Evolutionary conservation across 768 basidiomycete genomes (phyloP).

Genomic region (Xerocomellus amylosporus): DNA sequence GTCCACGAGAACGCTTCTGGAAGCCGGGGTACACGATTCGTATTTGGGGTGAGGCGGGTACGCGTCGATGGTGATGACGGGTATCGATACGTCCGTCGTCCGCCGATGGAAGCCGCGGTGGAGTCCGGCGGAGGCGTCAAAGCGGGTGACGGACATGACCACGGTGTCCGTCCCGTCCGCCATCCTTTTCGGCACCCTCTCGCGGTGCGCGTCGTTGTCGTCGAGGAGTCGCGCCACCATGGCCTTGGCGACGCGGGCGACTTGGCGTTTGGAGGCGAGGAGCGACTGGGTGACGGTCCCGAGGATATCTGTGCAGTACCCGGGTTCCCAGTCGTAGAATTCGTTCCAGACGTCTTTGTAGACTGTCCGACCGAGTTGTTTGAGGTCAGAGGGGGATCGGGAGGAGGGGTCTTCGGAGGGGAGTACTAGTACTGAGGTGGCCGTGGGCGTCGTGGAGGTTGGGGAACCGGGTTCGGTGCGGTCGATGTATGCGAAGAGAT

Average conservation of each 20-base stretch:
- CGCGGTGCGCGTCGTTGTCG: background rate
- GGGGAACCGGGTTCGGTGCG: conserved; percentile 24
- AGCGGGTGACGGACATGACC: conserved; percentile 10
- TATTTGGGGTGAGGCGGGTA: conserved; percentile 35
- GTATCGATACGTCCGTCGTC: conserved; percentile 7
- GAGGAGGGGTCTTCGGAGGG: background rate
- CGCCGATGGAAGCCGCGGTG: background rate
- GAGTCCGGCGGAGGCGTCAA: background rate
- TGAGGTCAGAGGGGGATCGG: conserved; percentile 10
- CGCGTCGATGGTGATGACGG: conserved; percentile 15
- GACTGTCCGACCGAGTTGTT: conserved; percentile 25
- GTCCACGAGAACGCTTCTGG: conserved; percentile 29
- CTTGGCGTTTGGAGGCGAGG: conserved; percentile 6
- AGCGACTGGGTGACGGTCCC: conserved; percentile 9
- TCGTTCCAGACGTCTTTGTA: conserved; percentile 42
- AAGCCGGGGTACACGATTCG: conserved; percentile 46
- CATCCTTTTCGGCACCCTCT: background rate
- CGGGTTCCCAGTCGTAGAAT: conserved; percentile 47
- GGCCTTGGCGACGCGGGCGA: conserved; percentile 13
- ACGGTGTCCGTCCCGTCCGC: background rate
- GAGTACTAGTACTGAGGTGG: background rate
- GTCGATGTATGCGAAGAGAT: conserved; percentile 19
- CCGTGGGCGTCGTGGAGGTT: background rate
- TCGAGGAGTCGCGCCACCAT: conserved; percentile 5
- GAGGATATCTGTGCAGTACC: conserved; percentile 28